Conservation (phyloP, 495 filamentous ascomycete species). For the Penicillium desertorum region DNA sequence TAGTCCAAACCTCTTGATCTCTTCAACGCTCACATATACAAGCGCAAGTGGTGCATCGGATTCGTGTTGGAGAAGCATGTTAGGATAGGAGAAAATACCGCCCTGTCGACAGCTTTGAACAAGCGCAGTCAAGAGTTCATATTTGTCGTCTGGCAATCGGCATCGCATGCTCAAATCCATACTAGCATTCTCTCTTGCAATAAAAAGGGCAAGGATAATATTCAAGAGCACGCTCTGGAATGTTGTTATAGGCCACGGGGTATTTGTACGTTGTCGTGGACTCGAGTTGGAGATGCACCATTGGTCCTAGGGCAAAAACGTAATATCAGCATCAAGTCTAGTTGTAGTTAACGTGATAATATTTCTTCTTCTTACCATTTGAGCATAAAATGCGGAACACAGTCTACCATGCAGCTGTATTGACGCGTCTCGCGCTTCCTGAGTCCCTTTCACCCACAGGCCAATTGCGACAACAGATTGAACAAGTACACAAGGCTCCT, state of each 20-base stretch:
- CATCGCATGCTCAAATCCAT: conserved; percentile 15
- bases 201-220: conserved; percentile 19
- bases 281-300: conserved; percentile 13
- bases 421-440: conserved; percentile 12
- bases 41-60: conserved; percentile 13
- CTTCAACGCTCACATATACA: conserved; percentile 24
- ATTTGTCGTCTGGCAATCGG: conserved; percentile 8
- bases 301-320: background rate
- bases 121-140: conserved; percentile 15
- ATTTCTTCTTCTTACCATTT: conserved; percentile 16
- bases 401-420: conserved; percentile 19
- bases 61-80: conserved; percentile 22
- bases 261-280: background rate
- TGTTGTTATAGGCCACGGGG: conserved; percentile 23
- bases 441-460: conserved; percentile 19
- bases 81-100: conserved; percentile 25
- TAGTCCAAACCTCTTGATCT: conserved; percentile 25
- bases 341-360: background rate
- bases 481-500: conserved; percentile 22
- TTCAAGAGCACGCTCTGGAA: conserved; percentile 26
- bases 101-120: conserved; percentile 18
- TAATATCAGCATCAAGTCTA: background rate
- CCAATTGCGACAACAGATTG: conserved; percentile 26
- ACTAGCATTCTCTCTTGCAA: conserved; percentile 8
- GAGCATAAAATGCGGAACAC: conserved; percentile 17